These are phyloP conservation scores for Paradendryphiella salina DNA, from an alignment of 2,329 filamentous ascomycete species.

Conservation along the genomic window DNA sequence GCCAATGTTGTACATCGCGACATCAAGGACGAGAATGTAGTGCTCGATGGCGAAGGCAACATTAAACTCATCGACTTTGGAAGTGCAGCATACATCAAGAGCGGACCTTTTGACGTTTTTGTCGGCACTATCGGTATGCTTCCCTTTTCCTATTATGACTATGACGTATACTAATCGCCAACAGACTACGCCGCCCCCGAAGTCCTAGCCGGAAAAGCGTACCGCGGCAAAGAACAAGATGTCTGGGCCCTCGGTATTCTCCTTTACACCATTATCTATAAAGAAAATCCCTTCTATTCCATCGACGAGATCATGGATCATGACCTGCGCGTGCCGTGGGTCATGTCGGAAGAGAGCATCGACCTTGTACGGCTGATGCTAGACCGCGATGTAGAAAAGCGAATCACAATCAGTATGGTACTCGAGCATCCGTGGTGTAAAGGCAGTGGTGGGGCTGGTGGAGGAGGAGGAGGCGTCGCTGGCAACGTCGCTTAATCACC, in stretches of 20 bases:
- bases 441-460: slow-evolving; percentile 11
- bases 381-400: slow-evolving; percentile 79
- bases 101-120: slow-evolving; percentile 97
- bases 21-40: slow-evolving; percentile 98
- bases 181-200: slow-evolving; percentile 98
- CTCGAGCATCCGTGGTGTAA: slow-evolving; percentile 83
- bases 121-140: slow-evolving; percentile 92
- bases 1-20: slow-evolving; percentile 93
- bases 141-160: not conserved
- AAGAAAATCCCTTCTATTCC: slow-evolving; percentile 98
- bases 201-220: slow-evolving; percentile 87
- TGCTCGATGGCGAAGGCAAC: slow-evolving; percentile 89
- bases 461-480: not conserved
- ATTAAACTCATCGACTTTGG: slow-evolving; percentile 99
- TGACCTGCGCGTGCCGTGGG: slow-evolving; percentile 85
- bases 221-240: slow-evolving; percentile 95
- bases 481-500: not conserved
- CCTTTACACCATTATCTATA: slow-evolving; percentile 98
- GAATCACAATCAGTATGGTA: slow-evolving; percentile 86
- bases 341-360: slow-evolving; percentile 88
- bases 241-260: slow-evolving; percentile 97
- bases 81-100: slow-evolving; percentile 97
- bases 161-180: slow-evolving; percentile 7
- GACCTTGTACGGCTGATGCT: slow-evolving; percentile 91
- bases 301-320: slow-evolving; percentile 99